Conservation (phyloP, 2,329 filamentous ascomycete genomes). For the Decorospora gaudefroyi region DNA sequence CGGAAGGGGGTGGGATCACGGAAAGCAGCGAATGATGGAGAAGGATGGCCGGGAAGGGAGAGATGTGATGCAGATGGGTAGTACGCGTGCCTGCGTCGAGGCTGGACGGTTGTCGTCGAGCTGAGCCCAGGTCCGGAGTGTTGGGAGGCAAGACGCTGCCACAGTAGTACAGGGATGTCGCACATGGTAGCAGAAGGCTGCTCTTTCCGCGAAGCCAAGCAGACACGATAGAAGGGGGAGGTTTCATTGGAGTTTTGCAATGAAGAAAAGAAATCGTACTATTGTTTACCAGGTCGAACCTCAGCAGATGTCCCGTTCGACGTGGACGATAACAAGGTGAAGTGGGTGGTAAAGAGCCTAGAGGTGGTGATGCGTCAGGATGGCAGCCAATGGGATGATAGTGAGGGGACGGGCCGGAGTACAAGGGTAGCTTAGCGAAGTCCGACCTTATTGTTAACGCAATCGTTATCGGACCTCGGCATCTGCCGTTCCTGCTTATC, state of each 20-base stretch:
- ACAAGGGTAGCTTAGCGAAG: no score
- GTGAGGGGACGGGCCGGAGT: constrained; percentile 10
- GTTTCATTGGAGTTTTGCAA: constrained; percentile 10
- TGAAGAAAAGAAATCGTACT: no score
- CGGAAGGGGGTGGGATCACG: constrained; percentile 10
- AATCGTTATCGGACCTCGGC: no score
- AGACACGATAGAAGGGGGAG: neutral
- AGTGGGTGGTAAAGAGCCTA: no score
- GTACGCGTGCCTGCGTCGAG: constrained; percentile 19
- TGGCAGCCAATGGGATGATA: constrained; percentile 6
- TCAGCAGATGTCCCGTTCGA: no score
- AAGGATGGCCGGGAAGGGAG: constrained; percentile 3
- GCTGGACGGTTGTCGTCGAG: constrained; percentile 16
- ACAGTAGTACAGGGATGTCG: constrained; percentile 18
- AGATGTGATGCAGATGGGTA: constrained; percentile 16
- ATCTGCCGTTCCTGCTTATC: constrained; percentile 9
- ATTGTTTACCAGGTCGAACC: no score
- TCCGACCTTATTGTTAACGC: constrained; percentile 15
- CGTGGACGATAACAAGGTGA: no score
- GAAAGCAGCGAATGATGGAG: constrained; percentile 17
- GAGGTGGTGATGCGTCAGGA: neutral
- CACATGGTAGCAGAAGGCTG: constrained; percentile 5
- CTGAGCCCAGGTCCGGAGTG: constrained; percentile 23
- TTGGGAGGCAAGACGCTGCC: constrained; percentile 20
- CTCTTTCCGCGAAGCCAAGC: constrained; percentile 2